phyloP scores from a whole-genome alignment of 1,284 basidiomycete genomes.

The Cutaneotrichosporon cutaneum region DNA sequence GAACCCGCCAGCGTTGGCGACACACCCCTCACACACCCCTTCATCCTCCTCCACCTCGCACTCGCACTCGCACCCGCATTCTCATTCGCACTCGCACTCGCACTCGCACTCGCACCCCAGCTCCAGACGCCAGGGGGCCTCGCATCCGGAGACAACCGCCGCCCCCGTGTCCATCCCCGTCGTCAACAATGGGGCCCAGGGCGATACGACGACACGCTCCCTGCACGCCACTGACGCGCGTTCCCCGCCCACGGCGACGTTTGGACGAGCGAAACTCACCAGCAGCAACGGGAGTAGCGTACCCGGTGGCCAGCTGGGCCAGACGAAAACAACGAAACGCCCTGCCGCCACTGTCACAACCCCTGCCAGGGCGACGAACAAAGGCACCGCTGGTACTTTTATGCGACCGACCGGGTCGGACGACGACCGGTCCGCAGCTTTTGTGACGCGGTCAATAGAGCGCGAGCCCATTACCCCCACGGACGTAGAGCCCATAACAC shows the following conservation, averaged over 20 bases:
- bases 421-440: not conserved
- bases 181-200: not conserved
- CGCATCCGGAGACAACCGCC: not conserved
- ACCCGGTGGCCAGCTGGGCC: not conserved
- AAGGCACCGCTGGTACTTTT: not conserved
- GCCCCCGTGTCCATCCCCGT: not conserved
- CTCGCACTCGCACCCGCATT: too few relatives aligned
- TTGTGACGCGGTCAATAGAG: not conserved
- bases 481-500: not conserved
- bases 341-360: not conserved
- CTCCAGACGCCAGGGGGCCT: not conserved
- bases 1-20: not conserved
- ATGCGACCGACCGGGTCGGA: not conserved
- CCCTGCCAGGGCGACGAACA: not conserved
- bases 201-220: too few relatives aligned
- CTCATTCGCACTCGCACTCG: too few relatives aligned
- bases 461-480: not conserved
- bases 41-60: not conserved
- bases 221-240: not conserved
- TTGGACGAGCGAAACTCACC: not conserved
- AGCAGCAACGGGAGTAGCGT: not conserved
- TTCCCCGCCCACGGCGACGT: not conserved
- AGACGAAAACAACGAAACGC: not conserved
- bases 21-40: not conserved
- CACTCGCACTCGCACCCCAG: not conserved